Evolutionary conservation across 768 basidiomycete species (phyloP).

Genomic region (Mycena belliarum): DNA sequence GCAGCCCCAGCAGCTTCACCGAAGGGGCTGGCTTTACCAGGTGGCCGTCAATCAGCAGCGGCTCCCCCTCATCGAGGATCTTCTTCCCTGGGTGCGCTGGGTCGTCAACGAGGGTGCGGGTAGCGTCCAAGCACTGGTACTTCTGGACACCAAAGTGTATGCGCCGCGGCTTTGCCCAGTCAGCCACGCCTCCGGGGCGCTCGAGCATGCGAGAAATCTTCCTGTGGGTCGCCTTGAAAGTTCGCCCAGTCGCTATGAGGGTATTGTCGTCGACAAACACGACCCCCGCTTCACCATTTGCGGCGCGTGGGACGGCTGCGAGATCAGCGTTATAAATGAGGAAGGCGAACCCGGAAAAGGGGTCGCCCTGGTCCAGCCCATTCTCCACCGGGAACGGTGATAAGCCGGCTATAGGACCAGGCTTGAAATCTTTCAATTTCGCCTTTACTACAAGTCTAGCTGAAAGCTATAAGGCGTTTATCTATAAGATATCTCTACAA

Average conservation of each 20-base stretch:
- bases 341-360: constrained; percentile 24
- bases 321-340: constrained; percentile 25
- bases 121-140: constrained; percentile 20
- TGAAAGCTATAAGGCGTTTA: too few species aligned
- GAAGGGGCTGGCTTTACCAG: constrained; percentile 19
- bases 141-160: constrained; percentile 24
- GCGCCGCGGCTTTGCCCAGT: constrained; percentile 28
- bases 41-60: constrained; percentile 12
- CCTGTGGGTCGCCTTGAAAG: constrained; percentile 16
- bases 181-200: too few species aligned
- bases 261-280: constrained; percentile 26
- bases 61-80: background rate
- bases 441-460: too few species aligned
- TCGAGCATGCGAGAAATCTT: constrained; percentile 15
- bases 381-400: constrained; percentile 5
- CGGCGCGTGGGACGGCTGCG: background rate
- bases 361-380: constrained; percentile 29
- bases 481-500: too few species aligned
- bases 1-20: constrained; percentile 33
- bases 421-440: too few species aligned
- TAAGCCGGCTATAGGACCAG: too few species aligned
- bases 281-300: background rate
- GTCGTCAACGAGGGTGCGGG: background rate
- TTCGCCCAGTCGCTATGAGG: constrained; percentile 5
- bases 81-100: background rate